Evolutionary conservation across 2,329 filamentous ascomycete genomes (phyloP).

Genomic region (Fusarium compactum): DNA sequence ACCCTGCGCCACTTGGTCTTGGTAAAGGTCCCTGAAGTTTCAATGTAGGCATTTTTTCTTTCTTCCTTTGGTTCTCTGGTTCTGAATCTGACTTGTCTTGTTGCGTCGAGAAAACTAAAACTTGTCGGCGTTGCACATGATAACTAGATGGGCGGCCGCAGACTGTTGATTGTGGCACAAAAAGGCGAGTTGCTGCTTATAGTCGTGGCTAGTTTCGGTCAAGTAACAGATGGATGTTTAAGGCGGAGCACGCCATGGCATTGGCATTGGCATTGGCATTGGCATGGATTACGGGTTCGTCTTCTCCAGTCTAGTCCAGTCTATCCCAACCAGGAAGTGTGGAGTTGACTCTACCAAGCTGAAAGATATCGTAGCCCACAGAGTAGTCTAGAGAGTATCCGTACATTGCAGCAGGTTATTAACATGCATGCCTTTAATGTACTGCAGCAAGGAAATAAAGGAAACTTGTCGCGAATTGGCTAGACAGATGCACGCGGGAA

Average conservation of each 20-base stretch:
- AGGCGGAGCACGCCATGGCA: constrained; percentile 32
- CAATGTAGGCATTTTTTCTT: constrained; percentile 1
- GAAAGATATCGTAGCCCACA: constrained; percentile 27
- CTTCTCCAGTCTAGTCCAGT: constrained; percentile 20
- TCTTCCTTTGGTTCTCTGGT: not conserved
- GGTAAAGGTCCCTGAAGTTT: constrained; percentile 31
- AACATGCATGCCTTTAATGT: not conserved
- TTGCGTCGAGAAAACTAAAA: constrained; percentile 3
- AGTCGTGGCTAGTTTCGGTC: constrained; percentile 4
- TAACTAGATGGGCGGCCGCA: constrained; percentile 19
- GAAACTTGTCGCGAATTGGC: constrained; percentile 25
- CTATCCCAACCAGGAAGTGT: constrained; percentile 41
- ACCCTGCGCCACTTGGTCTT: constrained; percentile 28
- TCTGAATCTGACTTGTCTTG: constrained; percentile 1
- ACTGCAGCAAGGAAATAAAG: constrained; percentile 8
- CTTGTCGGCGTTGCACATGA: constrained; percentile 27
- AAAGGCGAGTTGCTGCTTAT: constrained; percentile 33
- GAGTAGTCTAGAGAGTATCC: not conserved
- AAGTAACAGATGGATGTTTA: constrained; percentile 6
- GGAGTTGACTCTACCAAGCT: constrained; percentile 42
- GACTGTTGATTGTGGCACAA: constrained; percentile 34
- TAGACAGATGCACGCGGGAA: constrained; percentile 24
- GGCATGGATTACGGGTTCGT: constrained; percentile 1
- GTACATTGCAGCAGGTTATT: not conserved
- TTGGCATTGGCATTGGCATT: not conserved